Percentiles rank a stretch among this genome's conserved stretches.
Conservation (phyloP, 139 green algal genomes). For the Auxenochlorella pyrenoidosa region DNA sequence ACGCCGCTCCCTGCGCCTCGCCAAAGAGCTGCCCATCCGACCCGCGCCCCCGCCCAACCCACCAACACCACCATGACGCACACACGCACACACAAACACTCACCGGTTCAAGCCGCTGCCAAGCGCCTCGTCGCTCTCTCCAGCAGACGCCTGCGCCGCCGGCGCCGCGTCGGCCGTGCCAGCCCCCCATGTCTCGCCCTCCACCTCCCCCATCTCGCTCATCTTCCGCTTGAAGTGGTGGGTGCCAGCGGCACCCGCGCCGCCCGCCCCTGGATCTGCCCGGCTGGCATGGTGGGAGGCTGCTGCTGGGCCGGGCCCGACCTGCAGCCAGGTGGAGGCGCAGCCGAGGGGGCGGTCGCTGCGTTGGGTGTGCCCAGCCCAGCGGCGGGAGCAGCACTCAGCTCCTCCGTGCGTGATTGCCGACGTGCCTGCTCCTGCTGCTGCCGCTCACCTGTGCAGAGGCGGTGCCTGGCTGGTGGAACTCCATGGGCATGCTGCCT, state of each 20-base stretch:
- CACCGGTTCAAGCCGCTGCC: slow-evolving; percentile 11
- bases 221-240: slow-evolving; percentile 32
- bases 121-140: background rate
- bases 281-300: slow-evolving; percentile 19
- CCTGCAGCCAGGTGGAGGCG: background rate
- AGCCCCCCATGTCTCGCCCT: background rate
- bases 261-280: background rate
- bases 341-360: background rate
- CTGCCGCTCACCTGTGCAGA: background rate
- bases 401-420: background rate
- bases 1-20: too few relatives aligned
- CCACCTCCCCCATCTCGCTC: slow-evolving; percentile 38
- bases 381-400: too few relatives aligned
- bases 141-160: slow-evolving; percentile 1
- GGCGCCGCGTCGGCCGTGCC: background rate
- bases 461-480: slow-evolving; percentile 21
- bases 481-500: background rate
- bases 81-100: too few relatives aligned
- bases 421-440: background rate
- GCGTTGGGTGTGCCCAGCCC: background rate
- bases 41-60: too few relatives aligned
- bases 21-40: too few relatives aligned
- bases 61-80: too few relatives aligned
- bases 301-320: background rate
- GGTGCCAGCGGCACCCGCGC: background rate